Evolutionary conservation across 1,284 basidiomycete genomes (phyloP).

Genomic region (Trichosporon ovoides): DNA sequence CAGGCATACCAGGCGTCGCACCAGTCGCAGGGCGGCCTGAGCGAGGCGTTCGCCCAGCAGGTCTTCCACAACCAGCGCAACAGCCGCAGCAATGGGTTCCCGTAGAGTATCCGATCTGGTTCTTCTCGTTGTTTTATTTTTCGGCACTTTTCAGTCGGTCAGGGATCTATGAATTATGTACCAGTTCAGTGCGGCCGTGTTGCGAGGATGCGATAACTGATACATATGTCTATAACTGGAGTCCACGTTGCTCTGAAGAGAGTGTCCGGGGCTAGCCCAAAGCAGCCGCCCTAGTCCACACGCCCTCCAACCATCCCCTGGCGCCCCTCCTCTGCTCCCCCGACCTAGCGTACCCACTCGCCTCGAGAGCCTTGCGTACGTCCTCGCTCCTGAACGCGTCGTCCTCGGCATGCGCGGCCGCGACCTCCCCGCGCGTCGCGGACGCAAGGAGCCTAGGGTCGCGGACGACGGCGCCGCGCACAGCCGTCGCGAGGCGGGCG

Average conservation of each 20-base stretch:
- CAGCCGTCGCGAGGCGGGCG: slow-evolving; percentile 20
- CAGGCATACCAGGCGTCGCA: not conserved
- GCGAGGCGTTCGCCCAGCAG: not conserved
- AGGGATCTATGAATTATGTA: too few relatives aligned
- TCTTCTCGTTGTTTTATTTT: too few relatives aligned
- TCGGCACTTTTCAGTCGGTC: too few relatives aligned
- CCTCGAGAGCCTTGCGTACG: not conserved
- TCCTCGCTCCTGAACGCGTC: not conserved
- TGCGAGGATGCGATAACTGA: too few relatives aligned
- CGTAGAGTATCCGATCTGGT: not conserved
- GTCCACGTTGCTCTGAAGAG: too few relatives aligned
- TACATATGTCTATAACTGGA: too few relatives aligned
- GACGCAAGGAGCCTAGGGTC: slow-evolving; percentile 10
- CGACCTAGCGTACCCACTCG: not conserved
- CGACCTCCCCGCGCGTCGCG: not conserved
- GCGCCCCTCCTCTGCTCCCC: not conserved
- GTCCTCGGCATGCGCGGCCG: slow-evolving; percentile 7
- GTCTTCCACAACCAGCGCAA: not conserved
- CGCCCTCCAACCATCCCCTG: not conserved
- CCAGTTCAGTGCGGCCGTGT: too few relatives aligned
- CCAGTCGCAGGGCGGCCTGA: too few relatives aligned
- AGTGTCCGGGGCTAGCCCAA: too few relatives aligned
- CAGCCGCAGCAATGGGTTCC: not conserved
- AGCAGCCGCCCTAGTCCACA: not conserved
- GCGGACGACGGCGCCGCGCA: slow-evolving; percentile 20